phyloP scores from a whole-genome alignment of 768 basidiomycete genomes.

The Calocera cornea region DNA sequence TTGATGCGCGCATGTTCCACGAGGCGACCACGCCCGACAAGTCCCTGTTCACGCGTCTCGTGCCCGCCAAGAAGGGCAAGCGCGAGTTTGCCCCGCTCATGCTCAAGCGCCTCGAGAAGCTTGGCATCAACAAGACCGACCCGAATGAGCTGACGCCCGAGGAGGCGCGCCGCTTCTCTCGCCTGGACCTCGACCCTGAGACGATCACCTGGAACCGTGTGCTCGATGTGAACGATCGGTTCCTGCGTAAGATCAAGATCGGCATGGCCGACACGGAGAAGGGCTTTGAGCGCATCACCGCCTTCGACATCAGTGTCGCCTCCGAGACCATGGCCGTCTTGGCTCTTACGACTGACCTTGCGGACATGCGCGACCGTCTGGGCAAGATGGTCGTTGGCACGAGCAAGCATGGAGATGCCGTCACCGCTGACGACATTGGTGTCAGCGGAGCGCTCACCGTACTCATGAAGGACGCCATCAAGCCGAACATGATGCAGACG shows the following conservation, averaged over 20 bases:
- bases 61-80: conserved; percentile 85
- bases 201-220: conserved; percentile 99
- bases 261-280: conserved; percentile 85
- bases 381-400: conserved; percentile 97
- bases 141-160: conserved; percentile 86
- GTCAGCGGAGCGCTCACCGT: conserved; percentile 91
- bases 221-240: conserved; percentile 90
- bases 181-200: conserved; percentile 77
- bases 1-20: conserved; percentile 96
- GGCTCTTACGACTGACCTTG: conserved; percentile 72
- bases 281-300: conserved; percentile 76
- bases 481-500: conserved; percentile 98
- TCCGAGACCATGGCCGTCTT: conserved; percentile 98
- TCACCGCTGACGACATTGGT: conserved; percentile 94
- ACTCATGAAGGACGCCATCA: conserved; percentile 97
- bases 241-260: conserved; percentile 84
- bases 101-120: conserved; percentile 87
- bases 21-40: conserved; percentile 93
- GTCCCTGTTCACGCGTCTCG: conserved; percentile 82
- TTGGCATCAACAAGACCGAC: conserved; percentile 87
- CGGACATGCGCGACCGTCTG: conserved; percentile 83
- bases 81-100: conserved; percentile 92
- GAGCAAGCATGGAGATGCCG: conserved; percentile 74
- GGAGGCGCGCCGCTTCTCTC: conserved; percentile 77
- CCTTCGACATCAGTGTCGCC: conserved; percentile 94